phyloP scores from a whole-genome alignment of 768 basidiomycete genomes.

The Psilocybe cubensis region DNA sequence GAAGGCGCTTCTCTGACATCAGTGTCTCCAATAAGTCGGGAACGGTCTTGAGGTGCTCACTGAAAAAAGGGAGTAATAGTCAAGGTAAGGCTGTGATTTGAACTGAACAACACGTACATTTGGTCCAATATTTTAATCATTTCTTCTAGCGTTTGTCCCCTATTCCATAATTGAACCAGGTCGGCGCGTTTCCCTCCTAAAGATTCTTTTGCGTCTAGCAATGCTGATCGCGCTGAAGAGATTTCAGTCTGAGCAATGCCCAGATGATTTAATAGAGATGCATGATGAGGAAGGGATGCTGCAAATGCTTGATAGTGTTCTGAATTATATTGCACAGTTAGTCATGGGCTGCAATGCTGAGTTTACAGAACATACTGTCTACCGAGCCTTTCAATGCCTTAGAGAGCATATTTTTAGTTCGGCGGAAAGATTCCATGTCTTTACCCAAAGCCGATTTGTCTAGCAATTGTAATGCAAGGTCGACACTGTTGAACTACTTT shows the following conservation, averaged over 20 bases:
- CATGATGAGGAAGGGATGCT: constrained; percentile 90
- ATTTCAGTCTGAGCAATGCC: constrained; percentile 76
- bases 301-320: constrained; percentile 95
- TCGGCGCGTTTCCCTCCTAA: constrained; percentile 85
- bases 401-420: constrained; percentile 78
- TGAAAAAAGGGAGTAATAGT: constrained; percentile 30
- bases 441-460: constrained; percentile 76
- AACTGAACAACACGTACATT: constrained; percentile 70
- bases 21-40: constrained; percentile 92
- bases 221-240: constrained; percentile 62
- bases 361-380: constrained; percentile 61
- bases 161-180: constrained; percentile 86
- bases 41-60: constrained; percentile 87
- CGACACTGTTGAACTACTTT: constrained; percentile 88
- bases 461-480: constrained; percentile 88
- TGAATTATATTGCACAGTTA: constrained; percentile 27
- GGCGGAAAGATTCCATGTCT: constrained; percentile 75
- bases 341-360: constrained; percentile 1
- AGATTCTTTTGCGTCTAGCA: constrained; percentile 81
- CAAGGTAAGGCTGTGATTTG: constrained; percentile 23
- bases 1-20: constrained; percentile 93
- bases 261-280: constrained; percentile 74
- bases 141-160: constrained; percentile 91
- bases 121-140: constrained; percentile 95
- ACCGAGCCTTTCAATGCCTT: constrained; percentile 86